phyloP scores from a whole-genome alignment of 768 basidiomycete genomes.

The Suillus cothurnatus region DNA sequence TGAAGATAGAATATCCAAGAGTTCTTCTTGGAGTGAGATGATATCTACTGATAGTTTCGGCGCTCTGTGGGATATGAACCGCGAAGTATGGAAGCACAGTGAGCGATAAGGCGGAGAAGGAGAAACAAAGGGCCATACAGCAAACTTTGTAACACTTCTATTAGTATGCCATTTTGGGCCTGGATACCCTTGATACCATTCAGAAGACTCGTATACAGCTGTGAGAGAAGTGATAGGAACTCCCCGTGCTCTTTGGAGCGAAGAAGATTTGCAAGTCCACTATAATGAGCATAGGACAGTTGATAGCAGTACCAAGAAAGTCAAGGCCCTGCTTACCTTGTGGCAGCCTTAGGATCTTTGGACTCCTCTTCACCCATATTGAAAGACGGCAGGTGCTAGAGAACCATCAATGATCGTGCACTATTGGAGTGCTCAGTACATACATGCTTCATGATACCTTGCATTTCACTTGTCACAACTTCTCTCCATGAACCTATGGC shows the following conservation, averaged over 20 bases:
- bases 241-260: slow-evolving; percentile 67
- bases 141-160: slow-evolving; percentile 56
- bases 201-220: slow-evolving; percentile 63
- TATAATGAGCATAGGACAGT: slow-evolving; percentile 10
- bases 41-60: slow-evolving; percentile 42
- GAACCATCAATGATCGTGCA: slow-evolving; percentile 3
- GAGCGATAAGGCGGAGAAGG: neutral
- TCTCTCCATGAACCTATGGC: slow-evolving; percentile 71
- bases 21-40: slow-evolving; percentile 59
- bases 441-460: slow-evolving; percentile 60
- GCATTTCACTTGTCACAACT: slow-evolving; percentile 62
- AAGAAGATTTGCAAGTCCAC: slow-evolving; percentile 54
- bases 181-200: slow-evolving; percentile 71
- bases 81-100: slow-evolving; percentile 8
- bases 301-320: slow-evolving; percentile 2
- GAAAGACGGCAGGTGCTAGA: slow-evolving; percentile 62
- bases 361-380: slow-evolving; percentile 55
- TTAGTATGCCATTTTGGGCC: slow-evolving; percentile 56
- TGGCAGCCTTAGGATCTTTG: slow-evolving; percentile 31
- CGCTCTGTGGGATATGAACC: slow-evolving; percentile 32
- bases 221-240: slow-evolving; percentile 63
- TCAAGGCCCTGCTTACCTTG: slow-evolving; percentile 23
- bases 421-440: slow-evolving; percentile 26
- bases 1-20: slow-evolving; percentile 76
- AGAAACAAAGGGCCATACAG: slow-evolving; percentile 32